phyloP scores from a whole-genome alignment of 2,329 filamentous ascomycete genomes.

The Xylariaceae sp. region DNA sequence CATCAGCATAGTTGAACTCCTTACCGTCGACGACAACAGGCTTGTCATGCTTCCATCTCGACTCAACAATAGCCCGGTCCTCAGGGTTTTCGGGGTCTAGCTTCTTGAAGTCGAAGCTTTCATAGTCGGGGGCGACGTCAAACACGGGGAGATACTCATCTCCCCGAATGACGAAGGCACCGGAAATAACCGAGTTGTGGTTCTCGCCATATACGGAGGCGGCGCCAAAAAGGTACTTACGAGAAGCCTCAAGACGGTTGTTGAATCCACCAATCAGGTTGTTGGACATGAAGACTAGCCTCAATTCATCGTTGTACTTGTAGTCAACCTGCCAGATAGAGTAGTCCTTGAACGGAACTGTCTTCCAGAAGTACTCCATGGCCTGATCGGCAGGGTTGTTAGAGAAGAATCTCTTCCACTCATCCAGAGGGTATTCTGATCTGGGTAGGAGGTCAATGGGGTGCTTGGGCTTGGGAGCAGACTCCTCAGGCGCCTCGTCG shows the following conservation, averaged over 20 bases:
- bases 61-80: slow-evolving; percentile 79
- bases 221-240: slow-evolving; percentile 95
- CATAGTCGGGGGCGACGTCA: slow-evolving; percentile 93
- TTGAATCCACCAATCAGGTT: slow-evolving; percentile 99
- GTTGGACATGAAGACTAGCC: slow-evolving; percentile 96
- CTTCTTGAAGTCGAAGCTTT: slow-evolving; percentile 96
- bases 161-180: slow-evolving; percentile 91
- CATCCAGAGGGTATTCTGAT: slow-evolving; percentile 78
- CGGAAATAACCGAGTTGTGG: slow-evolving; percentile 86
- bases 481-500: slow-evolving; percentile 24
- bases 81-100: slow-evolving; percentile 82
- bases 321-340: slow-evolving; percentile 91
- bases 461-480: slow-evolving; percentile 90
- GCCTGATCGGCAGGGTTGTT: slow-evolving; percentile 84
- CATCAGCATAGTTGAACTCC: slow-evolving; percentile 80
- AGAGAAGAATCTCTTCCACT: slow-evolving; percentile 99
- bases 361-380: slow-evolving; percentile 98
- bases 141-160: slow-evolving; percentile 82
- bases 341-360: slow-evolving; percentile 90
- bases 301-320: slow-evolving; percentile 99
- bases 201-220: slow-evolving; percentile 82
- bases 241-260: slow-evolving; percentile 89
- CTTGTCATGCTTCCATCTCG: slow-evolving; percentile 90
- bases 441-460: slow-evolving; percentile 79
- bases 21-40: slow-evolving; percentile 75